Evolutionary conservation across 1,284 basidiomycete species (phyloP).

Genomic region (Pholiota adiposa): DNA sequence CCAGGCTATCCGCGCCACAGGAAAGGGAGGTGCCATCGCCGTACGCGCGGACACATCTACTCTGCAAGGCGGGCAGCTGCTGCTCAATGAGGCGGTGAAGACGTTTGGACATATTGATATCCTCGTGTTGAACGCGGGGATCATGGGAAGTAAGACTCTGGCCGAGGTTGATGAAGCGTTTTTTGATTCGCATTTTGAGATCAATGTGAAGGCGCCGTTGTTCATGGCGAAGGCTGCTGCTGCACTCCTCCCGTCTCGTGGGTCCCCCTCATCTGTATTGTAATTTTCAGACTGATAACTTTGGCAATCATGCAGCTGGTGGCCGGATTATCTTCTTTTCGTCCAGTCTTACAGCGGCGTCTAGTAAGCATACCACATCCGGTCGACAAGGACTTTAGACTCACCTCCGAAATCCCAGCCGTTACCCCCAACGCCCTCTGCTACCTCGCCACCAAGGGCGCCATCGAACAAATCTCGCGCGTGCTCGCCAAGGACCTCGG

Average conservation of each 20-base stretch:
- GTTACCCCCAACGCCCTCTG: constrained; percentile 52
- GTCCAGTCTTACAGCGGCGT: constrained; percentile 48
- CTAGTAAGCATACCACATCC: constrained; percentile 30
- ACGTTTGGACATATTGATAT: constrained; percentile 58
- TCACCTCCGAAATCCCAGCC: constrained; percentile 20
- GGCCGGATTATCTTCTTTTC: constrained; percentile 62
- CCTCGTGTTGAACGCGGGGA: constrained; percentile 56
- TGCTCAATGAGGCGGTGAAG: constrained; percentile 51
- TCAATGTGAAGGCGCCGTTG: constrained; percentile 61
- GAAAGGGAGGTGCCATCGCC: constrained; percentile 52
- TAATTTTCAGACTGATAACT: neutral
- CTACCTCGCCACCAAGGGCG: constrained; percentile 60
- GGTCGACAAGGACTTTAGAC: no score
- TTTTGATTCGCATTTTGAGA: constrained; percentile 52
- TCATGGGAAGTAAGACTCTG: constrained; percentile 52
- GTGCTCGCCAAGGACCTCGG: constrained; percentile 63
- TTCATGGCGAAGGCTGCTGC: constrained; percentile 56
- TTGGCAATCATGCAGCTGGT: constrained; percentile 35
- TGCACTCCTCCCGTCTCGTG: constrained; percentile 47
- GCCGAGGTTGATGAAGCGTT: constrained; percentile 52
- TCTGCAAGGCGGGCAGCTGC: constrained; percentile 42
- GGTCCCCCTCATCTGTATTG: constrained; percentile 19
- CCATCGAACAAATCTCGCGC: constrained; percentile 61
- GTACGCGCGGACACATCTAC: constrained; percentile 56
- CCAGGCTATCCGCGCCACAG: constrained; percentile 42